Conservation (phyloP, 1,139 yeast genomes). For the Magnusiomyces paraingens region DNA sequence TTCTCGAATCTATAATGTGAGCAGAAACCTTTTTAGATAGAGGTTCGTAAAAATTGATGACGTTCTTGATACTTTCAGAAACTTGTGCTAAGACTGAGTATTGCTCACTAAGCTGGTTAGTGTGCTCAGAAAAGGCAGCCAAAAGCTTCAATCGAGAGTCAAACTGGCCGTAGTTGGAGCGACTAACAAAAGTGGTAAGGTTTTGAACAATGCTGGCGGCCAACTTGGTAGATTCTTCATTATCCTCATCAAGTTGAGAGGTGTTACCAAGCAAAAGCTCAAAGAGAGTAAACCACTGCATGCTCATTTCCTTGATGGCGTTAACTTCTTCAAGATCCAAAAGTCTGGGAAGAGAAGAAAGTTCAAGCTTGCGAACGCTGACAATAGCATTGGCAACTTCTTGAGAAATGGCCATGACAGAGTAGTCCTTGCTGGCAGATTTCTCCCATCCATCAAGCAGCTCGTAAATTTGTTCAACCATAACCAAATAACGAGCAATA, state of each 20-base stretch:
- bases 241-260: constrained; percentile 17
- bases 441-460: constrained; percentile 89
- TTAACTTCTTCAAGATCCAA: constrained; percentile 59
- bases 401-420: constrained; percentile 51
- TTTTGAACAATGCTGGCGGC: constrained; percentile 45
- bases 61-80: constrained; percentile 50
- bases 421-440: constrained; percentile 75
- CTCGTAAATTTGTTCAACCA: constrained; percentile 80
- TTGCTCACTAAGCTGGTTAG: constrained; percentile 15
- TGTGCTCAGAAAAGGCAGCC: constrained; percentile 55
- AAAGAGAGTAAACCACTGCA: constrained; percentile 89
- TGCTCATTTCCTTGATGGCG: constrained; percentile 50
- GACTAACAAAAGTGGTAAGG: constrained; percentile 67
- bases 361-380: constrained; percentile 84
- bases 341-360: constrained; percentile 76
- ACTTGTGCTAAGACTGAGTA: constrained; percentile 22
- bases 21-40: constrained; percentile 47
- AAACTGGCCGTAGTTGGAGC: constrained; percentile 72
- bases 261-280: constrained; percentile 49
- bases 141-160: constrained; percentile 50
- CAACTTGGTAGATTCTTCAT: constrained; percentile 31
- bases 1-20: constrained; percentile 42
- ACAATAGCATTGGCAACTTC: constrained; percentile 64
- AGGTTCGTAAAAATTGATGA: constrained; percentile 60
- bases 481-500: constrained; percentile 68